phyloP scores from a whole-genome alignment of 179 eudicot species.

The Nepenthes alata region DNA sequence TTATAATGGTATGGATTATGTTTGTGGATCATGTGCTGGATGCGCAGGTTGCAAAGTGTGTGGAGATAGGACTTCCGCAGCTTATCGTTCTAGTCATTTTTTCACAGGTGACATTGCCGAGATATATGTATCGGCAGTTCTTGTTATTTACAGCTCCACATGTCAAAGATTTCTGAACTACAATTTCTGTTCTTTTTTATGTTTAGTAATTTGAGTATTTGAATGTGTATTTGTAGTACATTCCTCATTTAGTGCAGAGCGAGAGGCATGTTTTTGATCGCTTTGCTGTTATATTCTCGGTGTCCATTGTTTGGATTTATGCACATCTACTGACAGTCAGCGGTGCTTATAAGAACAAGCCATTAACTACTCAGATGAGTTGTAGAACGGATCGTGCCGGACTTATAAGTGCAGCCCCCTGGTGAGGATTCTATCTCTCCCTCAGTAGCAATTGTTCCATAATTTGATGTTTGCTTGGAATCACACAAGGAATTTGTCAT shows the following conservation, averaged over 20 bases:
- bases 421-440: constrained; percentile 29
- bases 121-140: background rate
- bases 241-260: constrained; percentile 66
- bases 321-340: constrained; percentile 83
- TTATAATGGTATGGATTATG: background rate
- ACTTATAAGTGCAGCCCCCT: constrained; percentile 63
- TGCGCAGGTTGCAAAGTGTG: constrained; percentile 62
- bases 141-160: background rate
- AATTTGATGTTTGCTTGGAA: too few relatives aligned
- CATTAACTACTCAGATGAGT: constrained; percentile 55
- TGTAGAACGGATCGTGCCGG: constrained; percentile 97
- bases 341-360: constrained; percentile 69
- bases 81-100: constrained; percentile 56
- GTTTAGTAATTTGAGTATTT: background rate
- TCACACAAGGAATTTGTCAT: too few relatives aligned
- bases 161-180: background rate
- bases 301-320: constrained; percentile 74
- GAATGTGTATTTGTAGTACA: constrained; percentile 44
- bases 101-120: constrained; percentile 52
- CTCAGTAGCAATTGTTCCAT: too few relatives aligned
- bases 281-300: constrained; percentile 80
- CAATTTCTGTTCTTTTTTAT: too few relatives aligned
- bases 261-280: constrained; percentile 57
- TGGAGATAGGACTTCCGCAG: constrained; percentile 82
- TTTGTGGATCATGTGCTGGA: background rate